These are phyloP conservation scores for Acacia concinna DNA, from an alignment of 331 rosid genomes.

Conservation along the genomic window DNA sequence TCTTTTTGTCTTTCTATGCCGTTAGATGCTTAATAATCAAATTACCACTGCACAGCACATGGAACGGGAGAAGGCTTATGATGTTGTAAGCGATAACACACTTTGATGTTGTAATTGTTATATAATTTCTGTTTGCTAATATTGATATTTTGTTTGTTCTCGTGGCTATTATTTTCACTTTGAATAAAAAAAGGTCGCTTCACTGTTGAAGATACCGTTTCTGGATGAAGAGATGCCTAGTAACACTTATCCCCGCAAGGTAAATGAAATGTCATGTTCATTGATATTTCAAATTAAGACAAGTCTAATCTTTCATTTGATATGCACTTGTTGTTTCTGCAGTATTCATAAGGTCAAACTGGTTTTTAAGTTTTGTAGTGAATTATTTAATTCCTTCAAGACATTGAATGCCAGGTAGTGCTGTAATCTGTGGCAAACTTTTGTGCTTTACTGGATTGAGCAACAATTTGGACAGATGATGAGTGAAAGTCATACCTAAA, in stretches of 20 bases:
- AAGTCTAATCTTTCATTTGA: neutral
- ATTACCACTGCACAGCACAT: conserved; percentile 69
- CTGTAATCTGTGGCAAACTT: conserved; percentile 6
- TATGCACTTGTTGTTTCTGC: conserved; percentile 26
- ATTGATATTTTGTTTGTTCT: neutral
- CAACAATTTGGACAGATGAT: conserved; percentile 21
- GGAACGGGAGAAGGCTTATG: conserved; percentile 91
- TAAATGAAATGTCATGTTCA: conserved; percentile 35
- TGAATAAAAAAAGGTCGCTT: conserved; percentile 48
- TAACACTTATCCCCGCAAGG: conserved; percentile 87
- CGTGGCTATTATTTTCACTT: neutral
- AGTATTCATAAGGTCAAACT: neutral
- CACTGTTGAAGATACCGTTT: conserved; percentile 79
- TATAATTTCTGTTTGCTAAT: conserved; percentile 10
- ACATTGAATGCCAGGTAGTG: conserved; percentile 16
- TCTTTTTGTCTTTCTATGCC: conserved; percentile 25
- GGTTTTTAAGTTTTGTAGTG: neutral
- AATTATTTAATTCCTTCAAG: conserved; percentile 6
- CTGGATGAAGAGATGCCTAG: conserved; percentile 79
- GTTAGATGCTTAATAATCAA: conserved; percentile 74
- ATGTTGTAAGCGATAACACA: conserved; percentile 55
- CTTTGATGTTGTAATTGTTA: conserved; percentile 15
- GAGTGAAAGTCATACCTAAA: conserved; percentile 19
- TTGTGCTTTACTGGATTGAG: neutral
- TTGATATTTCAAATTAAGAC: conserved; percentile 14